phyloP scores from a whole-genome alignment of 108 stramenopile genomes.

The Skeletonema grethae region DNA sequence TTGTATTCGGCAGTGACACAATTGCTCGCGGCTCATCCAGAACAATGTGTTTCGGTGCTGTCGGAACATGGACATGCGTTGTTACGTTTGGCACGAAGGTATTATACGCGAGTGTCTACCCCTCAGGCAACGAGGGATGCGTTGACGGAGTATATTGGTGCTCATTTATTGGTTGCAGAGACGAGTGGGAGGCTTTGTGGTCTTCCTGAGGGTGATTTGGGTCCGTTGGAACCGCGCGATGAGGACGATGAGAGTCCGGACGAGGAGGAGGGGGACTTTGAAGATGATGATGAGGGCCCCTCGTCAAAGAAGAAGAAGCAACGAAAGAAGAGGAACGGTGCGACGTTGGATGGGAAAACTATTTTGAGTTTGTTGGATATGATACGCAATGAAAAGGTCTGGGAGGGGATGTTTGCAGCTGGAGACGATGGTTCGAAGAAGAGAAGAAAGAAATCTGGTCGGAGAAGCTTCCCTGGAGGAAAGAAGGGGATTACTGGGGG shows the following conservation, averaged over 20 bases:
- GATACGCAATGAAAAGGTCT: constrained; percentile 55
- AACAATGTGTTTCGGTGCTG: constrained; percentile 42
- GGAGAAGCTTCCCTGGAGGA: constrained; percentile 18
- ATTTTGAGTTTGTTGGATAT: constrained; percentile 23
- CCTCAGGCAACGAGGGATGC: constrained; percentile 45
- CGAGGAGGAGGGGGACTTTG: constrained; percentile 5
- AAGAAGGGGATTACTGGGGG: constrained; percentile 15
- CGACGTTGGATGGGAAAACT: constrained; percentile 30
- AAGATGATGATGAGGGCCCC: not conserved
- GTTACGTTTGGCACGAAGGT: constrained; percentile 53
- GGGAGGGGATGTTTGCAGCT: constrained; percentile 44
- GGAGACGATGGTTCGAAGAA: constrained; percentile 39
- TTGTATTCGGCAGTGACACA: constrained; percentile 47
- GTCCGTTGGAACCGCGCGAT: constrained; percentile 22
- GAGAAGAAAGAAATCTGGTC: constrained; percentile 23
- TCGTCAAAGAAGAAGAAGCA: constrained; percentile 8
- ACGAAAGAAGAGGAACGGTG: constrained; percentile 5
- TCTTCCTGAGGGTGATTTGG: constrained; percentile 42
- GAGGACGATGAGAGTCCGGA: constrained; percentile 1
- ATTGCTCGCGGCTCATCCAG: constrained; percentile 45
- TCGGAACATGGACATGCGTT: constrained; percentile 45
- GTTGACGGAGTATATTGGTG: constrained; percentile 57
- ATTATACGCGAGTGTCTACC: constrained; percentile 32
- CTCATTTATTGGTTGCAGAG: constrained; percentile 64
- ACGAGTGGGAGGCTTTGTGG: constrained; percentile 44